phyloP scores from a whole-genome alignment of 768 basidiomycete genomes.

The Tylopilus plumbeoviolaceoides region DNA sequence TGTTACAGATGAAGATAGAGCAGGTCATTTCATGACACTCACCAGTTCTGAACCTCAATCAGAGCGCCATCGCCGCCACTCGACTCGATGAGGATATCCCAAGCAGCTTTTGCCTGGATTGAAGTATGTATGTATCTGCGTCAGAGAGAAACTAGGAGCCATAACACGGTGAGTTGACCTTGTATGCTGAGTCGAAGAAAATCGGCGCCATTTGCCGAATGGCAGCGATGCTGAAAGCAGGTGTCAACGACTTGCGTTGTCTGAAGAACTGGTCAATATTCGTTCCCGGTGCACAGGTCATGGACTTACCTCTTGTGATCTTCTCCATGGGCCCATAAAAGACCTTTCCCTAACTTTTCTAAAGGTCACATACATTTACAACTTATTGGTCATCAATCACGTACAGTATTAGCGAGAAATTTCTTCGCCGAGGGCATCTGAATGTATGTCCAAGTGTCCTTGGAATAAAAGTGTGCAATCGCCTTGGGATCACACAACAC shows the following conservation, averaged over 20 bases:
- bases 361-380: background rate
- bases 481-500: conserved; percentile 40
- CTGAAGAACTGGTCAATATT: conserved; percentile 9
- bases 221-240: conserved; percentile 38
- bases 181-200: conserved; percentile 36
- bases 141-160: background rate
- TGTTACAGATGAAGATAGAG: background rate
- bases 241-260: conserved; percentile 36
- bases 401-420: conserved; percentile 26
- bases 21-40: background rate
- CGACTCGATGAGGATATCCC: conserved; percentile 26
- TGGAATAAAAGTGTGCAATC: conserved; percentile 14
- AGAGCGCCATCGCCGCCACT: conserved; percentile 13
- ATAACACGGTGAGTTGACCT: background rate
- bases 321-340: conserved; percentile 36
- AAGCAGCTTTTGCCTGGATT: conserved; percentile 28
- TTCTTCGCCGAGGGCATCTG: conserved; percentile 33
- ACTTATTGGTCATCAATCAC: background rate
- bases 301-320: conserved; percentile 38
- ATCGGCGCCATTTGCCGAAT: conserved; percentile 34
- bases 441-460: conserved; percentile 34
- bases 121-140: background rate
- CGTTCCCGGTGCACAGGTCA: background rate
- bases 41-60: conserved; percentile 38
- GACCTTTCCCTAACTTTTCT: conserved; percentile 24